Percentiles rank a stretch among this genome's conserved stretches.
These are phyloP conservation scores for Apophysomyces sp. DNA, from an alignment of 371 early-diverging fungal genomes.

Conservation along the genomic window DNA sequence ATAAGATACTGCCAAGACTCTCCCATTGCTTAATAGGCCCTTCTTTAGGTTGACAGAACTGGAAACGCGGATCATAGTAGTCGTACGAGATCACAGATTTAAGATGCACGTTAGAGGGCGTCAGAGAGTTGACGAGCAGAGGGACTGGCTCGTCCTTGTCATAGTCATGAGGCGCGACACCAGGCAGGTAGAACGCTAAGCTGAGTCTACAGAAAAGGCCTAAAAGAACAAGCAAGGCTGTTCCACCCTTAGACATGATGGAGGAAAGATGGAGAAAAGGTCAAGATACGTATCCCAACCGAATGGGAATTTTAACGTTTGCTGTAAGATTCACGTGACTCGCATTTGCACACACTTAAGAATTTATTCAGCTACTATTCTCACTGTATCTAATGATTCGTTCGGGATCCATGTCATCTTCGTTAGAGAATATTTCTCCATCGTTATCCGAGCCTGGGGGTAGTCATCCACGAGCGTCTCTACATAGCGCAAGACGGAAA, in stretches of 20 bases:
- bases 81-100: constrained; percentile 83
- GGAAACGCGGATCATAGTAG: constrained; percentile 77
- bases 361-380: too few relatives aligned
- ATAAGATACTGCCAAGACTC: constrained; percentile 84
- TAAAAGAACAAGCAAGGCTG: not conserved
- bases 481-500: not conserved
- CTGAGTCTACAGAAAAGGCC: not conserved
- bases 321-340: too few relatives aligned
- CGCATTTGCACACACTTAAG: too few relatives aligned
- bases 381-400: not conserved
- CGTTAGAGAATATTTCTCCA: too few relatives aligned
- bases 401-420: not conserved
- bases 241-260: not conserved
- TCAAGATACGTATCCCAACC: too few relatives aligned
- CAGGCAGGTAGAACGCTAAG: constrained; percentile 85
- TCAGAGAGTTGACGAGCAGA: constrained; percentile 81
- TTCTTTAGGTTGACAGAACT: constrained; percentile 75
- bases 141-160: constrained; percentile 61
- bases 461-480: not conserved
- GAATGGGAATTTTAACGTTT: too few relatives aligned
- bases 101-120: constrained; percentile 61
- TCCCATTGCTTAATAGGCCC: constrained; percentile 69
- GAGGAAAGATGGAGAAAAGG: not conserved
- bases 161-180: constrained; percentile 89
- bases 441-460: not conserved